phyloP scores from a whole-genome alignment of 371 early-diverging fungal genomes.

The Parasitella parasitica region DNA sequence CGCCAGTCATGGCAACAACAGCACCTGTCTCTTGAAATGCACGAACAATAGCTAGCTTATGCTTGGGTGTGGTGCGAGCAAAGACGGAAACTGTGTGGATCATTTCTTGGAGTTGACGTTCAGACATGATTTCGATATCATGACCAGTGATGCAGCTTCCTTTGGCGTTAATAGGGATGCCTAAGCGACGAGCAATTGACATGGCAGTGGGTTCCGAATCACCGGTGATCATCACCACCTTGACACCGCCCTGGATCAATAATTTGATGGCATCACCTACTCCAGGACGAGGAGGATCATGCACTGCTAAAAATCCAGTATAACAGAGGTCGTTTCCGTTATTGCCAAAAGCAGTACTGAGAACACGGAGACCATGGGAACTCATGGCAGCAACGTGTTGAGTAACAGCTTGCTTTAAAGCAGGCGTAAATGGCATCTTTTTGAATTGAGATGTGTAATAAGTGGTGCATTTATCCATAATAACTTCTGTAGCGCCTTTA shows the following conservation, averaged over 20 bases:
- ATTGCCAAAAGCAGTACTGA: slow-evolving; percentile 80
- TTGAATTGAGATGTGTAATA: slow-evolving; percentile 53
- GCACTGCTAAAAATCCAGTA: slow-evolving; percentile 82
- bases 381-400: slow-evolving; percentile 73
- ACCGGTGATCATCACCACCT: slow-evolving; percentile 90
- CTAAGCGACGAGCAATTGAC: slow-evolving; percentile 77
- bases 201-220: slow-evolving; percentile 83
- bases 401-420: slow-evolving; percentile 49
- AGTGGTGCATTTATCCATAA: slow-evolving; percentile 67
- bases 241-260: slow-evolving; percentile 73
- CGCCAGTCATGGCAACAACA: slow-evolving; percentile 92
- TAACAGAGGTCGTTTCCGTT: slow-evolving; percentile 60
- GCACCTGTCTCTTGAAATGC: slow-evolving; percentile 73
- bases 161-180: slow-evolving; percentile 63
- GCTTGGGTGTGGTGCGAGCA: slow-evolving; percentile 90
- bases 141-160: slow-evolving; percentile 67
- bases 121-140: slow-evolving; percentile 70
- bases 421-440: slow-evolving; percentile 40
- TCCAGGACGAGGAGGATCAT: slow-evolving; percentile 82
- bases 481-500: slow-evolving; percentile 78
- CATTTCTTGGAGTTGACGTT: slow-evolving; percentile 61
- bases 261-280: slow-evolving; percentile 65
- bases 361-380: slow-evolving; percentile 82
- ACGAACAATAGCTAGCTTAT: slow-evolving; percentile 85
- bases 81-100: slow-evolving; percentile 71